A percentile compares a stretch with the other conserved stretches of the same genome.
These are phyloP conservation scores for Amanita pseudoporphyria DNA, from an alignment of 768 basidiomycete genomes.

Conservation along the genomic window DNA sequence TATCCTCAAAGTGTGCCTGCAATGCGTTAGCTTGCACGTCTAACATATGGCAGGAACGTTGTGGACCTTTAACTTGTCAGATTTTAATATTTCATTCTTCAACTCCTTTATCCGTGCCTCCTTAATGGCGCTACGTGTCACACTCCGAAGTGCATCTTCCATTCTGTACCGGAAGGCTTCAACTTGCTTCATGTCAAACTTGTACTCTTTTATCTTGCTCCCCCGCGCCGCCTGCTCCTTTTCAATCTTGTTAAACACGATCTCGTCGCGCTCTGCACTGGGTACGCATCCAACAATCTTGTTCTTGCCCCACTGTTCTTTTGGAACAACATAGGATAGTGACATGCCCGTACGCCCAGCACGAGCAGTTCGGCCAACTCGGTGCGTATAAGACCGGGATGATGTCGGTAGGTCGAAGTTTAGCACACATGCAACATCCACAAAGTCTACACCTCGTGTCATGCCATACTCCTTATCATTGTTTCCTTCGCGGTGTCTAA, in stretches of 20 bases:
- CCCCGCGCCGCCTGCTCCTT: slow-evolving; percentile 56
- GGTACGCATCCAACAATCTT: slow-evolving; percentile 62
- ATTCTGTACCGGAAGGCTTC: slow-evolving; percentile 97
- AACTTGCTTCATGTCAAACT: slow-evolving; percentile 92
- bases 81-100: slow-evolving; percentile 88
- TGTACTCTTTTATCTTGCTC: slow-evolving; percentile 74
- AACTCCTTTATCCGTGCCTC: slow-evolving; percentile 93
- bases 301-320: slow-evolving; percentile 59
- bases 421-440: slow-evolving; percentile 93
- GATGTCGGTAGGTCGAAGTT: slow-evolving; percentile 97
- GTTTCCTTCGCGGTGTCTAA: slow-evolving; percentile 35
- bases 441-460: slow-evolving; percentile 92
- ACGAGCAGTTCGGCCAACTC: slow-evolving; percentile 93
- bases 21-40: background rate
- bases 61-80: slow-evolving; percentile 89
- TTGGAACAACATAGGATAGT: slow-evolving; percentile 77
- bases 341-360: slow-evolving; percentile 91
- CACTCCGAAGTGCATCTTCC: slow-evolving; percentile 89
- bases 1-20: slow-evolving; percentile 96
- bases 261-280: slow-evolving; percentile 68
- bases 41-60: background rate
- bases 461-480: slow-evolving; percentile 83
- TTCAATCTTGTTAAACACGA: slow-evolving; percentile 68
- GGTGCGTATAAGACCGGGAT: slow-evolving; percentile 84
- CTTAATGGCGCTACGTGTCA: slow-evolving; percentile 76